A percentile compares a stretch with the other conserved stretches of the same genome.
Conservation (phyloP, 371 early-diverging fungal species). For the Mucor plumbeus region DNA sequence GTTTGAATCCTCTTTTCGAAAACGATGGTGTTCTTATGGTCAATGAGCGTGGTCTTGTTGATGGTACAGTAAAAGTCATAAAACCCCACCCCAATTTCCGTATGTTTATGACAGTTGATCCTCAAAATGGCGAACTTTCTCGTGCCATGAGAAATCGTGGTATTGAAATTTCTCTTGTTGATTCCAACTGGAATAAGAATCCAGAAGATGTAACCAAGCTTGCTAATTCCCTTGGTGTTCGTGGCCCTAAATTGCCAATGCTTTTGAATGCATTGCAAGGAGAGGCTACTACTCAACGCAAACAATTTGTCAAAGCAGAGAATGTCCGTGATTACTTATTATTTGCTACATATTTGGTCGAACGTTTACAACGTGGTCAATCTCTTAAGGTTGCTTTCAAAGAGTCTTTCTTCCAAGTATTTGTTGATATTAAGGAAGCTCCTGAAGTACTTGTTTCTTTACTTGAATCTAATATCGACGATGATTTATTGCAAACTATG, state of each 20-base stretch:
- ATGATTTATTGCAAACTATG: conserved; percentile 29
- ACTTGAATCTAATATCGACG: conserved; percentile 20
- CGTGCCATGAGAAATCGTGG: conserved; percentile 98
- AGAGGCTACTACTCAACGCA: conserved; percentile 38
- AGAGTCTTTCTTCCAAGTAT: conserved; percentile 63
- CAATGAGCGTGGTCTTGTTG: conserved; percentile 89
- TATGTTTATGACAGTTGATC: conserved; percentile 98
- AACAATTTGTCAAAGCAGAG: conserved; percentile 47
- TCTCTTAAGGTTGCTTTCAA: conserved; percentile 52
- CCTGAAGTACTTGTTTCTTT: conserved; percentile 28
- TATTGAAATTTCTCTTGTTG: conserved; percentile 83
- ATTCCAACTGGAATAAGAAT: conserved; percentile 51
- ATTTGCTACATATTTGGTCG: conserved; percentile 64
- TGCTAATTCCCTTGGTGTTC: conserved; percentile 60
- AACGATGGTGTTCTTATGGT: conserved; percentile 88
- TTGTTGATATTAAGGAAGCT: conserved; percentile 42
- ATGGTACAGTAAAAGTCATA: conserved; percentile 82
- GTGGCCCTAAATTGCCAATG: conserved; percentile 47
- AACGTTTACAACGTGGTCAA: conserved; percentile 74
- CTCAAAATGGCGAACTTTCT: conserved; percentile 90
- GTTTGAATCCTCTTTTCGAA: conserved; percentile 94
- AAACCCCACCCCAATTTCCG: conserved; percentile 96
- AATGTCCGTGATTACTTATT: conserved; percentile 61
- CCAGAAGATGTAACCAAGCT: conserved; percentile 52
- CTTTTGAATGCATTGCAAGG: conserved; percentile 41